Conservation (phyloP, 257 asterid genomes). For the Mentha longifolia region DNA sequence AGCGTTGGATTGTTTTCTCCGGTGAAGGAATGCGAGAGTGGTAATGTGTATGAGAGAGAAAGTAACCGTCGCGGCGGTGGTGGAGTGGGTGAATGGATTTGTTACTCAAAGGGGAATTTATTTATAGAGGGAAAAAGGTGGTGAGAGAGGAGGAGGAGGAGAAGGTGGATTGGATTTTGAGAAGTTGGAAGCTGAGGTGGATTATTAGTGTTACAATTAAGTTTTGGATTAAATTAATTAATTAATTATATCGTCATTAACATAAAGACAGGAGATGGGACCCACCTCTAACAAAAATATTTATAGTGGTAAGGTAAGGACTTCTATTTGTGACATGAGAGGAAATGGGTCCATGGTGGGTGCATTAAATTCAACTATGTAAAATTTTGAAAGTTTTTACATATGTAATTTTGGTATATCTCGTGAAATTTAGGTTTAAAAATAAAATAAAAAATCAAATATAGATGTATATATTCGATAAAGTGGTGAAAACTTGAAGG, state of each 20-base stretch:
- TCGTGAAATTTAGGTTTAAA: neutral
- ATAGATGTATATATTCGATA: too few species aligned
- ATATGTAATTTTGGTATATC: neutral
- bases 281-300: slow-evolving; percentile 19
- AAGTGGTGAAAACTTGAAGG: too few species aligned
- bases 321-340: slow-evolving; percentile 2
- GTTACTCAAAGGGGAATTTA: slow-evolving; percentile 26
- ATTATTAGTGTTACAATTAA: neutral
- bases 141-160: neutral
- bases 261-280: slow-evolving; percentile 38
- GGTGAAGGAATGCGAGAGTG: neutral
- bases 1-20: neutral
- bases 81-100: slow-evolving; percentile 34
- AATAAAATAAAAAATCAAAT: too few species aligned
- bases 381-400: neutral
- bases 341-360: neutral
- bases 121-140: slow-evolving; percentile 31
- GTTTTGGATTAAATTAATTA: neutral
- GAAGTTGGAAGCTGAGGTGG: slow-evolving; percentile 32
- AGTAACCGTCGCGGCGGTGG: slow-evolving; percentile 16
- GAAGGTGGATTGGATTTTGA: slow-evolving; percentile 25
- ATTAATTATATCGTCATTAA: slow-evolving; percentile 57
- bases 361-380: neutral
- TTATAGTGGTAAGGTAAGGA: slow-evolving; percentile 15
- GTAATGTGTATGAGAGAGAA: slow-evolving; percentile 20